Percentiles rank a stretch among this genome's conserved stretches.
Evolutionary conservation across 2,329 filamentous ascomycete species (phyloP).

Genomic region (Lachnellula cervina): DNA sequence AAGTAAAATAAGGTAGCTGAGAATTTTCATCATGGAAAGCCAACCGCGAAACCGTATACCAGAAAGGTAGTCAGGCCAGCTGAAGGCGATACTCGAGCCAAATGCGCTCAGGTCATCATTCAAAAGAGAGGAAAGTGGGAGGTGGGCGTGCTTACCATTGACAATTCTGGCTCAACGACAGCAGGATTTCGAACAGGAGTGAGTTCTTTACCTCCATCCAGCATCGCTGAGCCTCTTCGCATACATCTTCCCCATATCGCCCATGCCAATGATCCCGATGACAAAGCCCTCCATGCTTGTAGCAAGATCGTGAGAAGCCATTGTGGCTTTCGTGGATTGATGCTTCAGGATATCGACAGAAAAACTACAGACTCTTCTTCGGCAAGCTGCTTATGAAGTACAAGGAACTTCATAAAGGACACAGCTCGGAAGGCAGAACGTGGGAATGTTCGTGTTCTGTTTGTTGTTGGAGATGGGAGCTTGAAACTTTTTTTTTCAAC

Average conservation of each 20-base stretch:
- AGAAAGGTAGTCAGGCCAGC: conserved; percentile 67
- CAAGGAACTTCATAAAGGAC: background rate
- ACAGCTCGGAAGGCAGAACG: background rate
- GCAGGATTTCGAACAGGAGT: conserved; percentile 28
- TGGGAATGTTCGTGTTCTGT: background rate
- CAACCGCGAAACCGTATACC: conserved; percentile 55
- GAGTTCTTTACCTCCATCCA: conserved; percentile 80
- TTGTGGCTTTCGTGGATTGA: conserved; percentile 5
- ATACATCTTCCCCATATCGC: conserved; percentile 99
- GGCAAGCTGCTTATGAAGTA: background rate
- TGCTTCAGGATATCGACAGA: background rate
- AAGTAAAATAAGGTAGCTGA: conserved; percentile 93
- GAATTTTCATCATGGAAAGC: conserved; percentile 97
- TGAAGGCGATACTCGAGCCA: conserved; percentile 94
- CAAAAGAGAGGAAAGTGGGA: conserved; percentile 19
- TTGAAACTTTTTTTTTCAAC: background rate
- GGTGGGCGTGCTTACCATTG: conserved; percentile 31
- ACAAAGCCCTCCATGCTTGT: conserved; percentile 50
- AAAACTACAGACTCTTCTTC: background rate
- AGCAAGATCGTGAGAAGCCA: conserved; percentile 5
- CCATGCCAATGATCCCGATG: conserved; percentile 96
- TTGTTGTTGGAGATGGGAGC: background rate
- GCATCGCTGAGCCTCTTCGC: conserved; percentile 80
- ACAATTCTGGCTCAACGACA: conserved; percentile 25
- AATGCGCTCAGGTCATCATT: conserved; percentile 99